phyloP scores from a whole-genome alignment of 179 eudicot genomes.

The Drosera spatulata region DNA sequence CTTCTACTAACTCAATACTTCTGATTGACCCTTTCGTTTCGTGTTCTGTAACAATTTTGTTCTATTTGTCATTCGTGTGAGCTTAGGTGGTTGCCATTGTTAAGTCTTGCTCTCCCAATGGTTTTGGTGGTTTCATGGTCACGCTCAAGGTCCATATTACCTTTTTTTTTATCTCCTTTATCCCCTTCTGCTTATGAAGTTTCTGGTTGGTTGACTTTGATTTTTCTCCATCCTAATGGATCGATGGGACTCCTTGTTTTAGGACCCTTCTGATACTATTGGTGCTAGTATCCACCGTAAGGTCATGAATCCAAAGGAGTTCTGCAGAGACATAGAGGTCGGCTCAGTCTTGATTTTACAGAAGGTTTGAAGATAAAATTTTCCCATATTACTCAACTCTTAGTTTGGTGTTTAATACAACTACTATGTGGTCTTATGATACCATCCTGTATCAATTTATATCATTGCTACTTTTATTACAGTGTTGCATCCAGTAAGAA shows the following conservation, averaged over 20 bases:
- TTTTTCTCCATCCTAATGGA: slow-evolving; percentile 3
- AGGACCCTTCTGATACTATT: slow-evolving; percentile 82
- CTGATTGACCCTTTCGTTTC: no score
- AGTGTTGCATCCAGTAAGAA: no score
- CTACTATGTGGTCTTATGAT: neutral
- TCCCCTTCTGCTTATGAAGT: neutral
- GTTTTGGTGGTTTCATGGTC: slow-evolving; percentile 73
- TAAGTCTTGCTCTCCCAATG: slow-evolving; percentile 63
- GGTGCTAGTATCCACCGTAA: slow-evolving; percentile 67
- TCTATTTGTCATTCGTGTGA: slow-evolving; percentile 1
- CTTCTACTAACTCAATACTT: neutral
- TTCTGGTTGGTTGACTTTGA: neutral
- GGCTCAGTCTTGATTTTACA: slow-evolving; percentile 66
- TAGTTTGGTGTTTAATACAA: neutral
- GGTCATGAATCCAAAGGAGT: slow-evolving; percentile 37
- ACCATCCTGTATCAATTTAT: neutral
- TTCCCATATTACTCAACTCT: neutral
- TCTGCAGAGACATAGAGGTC: slow-evolving; percentile 39
- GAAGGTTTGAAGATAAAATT: slow-evolving; percentile 32
- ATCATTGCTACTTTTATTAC: no score
- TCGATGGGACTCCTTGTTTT: slow-evolving; percentile 7
- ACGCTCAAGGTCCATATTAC: slow-evolving; percentile 50
- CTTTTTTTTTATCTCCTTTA: neutral
- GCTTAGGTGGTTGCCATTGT: slow-evolving; percentile 75
- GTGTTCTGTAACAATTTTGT: no score